Conservation (phyloP, 225 moss, liverwort and hornwort genomes). For the Sphagnum contortum region DNA sequence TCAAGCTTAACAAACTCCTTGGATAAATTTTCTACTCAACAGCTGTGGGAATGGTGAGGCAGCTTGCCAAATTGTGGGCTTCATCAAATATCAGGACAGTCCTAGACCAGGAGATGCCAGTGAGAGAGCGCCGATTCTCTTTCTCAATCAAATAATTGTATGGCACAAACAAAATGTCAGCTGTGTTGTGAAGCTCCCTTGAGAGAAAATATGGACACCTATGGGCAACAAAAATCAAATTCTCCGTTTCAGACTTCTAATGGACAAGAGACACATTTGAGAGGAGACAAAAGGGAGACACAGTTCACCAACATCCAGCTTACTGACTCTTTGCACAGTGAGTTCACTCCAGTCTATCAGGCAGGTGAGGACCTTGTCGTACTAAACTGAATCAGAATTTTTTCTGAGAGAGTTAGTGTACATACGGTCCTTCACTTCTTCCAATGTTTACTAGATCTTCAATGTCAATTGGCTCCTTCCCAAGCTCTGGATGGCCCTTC, state of each 20-base stretch:
- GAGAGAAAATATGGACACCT: conserved; percentile 98
- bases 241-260: too few species aligned
- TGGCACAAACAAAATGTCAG: conserved; percentile 85
- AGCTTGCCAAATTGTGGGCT: conserved; percentile 90
- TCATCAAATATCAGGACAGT: conserved; percentile 95
- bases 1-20: too few species aligned
- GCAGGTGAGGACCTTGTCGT: too few species aligned
- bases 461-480: conserved; percentile 86
- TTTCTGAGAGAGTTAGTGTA: conserved; percentile 2
- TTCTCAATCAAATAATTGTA: conserved; percentile 98
- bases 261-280: too few species aligned
- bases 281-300: too few species aligned
- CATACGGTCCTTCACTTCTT: conserved; percentile 90
- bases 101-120: conserved; percentile 78
- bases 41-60: not conserved
- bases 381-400: too few species aligned
- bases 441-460: conserved; percentile 95
- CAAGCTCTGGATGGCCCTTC: conserved; percentile 70
- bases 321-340: too few species aligned
- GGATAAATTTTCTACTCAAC: too few species aligned
- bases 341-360: too few species aligned
- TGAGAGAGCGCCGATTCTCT: conserved; percentile 85
- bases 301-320: too few species aligned
- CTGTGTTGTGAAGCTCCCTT: conserved; percentile 85
- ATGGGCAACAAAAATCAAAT: conserved; percentile 15